phyloP scores from a whole-genome alignment of 305 asterid species.

The Withania somnifera region DNA sequence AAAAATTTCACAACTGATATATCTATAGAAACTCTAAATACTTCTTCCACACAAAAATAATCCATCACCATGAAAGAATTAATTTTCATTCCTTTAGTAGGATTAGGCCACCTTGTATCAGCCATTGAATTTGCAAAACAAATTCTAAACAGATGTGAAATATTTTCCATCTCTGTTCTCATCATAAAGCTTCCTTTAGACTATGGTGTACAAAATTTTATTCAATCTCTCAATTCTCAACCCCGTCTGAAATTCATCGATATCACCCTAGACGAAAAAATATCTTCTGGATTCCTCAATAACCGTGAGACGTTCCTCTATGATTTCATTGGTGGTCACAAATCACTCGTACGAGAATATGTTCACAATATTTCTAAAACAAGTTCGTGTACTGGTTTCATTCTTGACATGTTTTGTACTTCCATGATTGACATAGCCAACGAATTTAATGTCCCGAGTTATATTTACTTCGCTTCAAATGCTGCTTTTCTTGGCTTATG shows the following conservation, averaged over 20 bases:
- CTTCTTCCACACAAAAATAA: neutral
- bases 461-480: conserved; percentile 14
- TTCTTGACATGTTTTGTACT: conserved; percentile 41
- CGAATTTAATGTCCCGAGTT: conserved; percentile 23
- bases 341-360: neutral
- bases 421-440: conserved; percentile 34
- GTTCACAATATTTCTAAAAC: neutral
- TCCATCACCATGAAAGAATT: conserved; percentile 9
- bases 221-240: conserved; percentile 1
- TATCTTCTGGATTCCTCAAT: neutral
- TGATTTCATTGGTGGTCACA: neutral
- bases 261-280: neutral
- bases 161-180: conserved; percentile 28
- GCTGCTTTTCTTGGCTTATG: conserved; percentile 25
- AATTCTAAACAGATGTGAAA: conserved; percentile 11
- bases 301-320: neutral
- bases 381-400: conserved; percentile 16
- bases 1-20: neutral
- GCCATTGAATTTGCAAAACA: conserved; percentile 37
- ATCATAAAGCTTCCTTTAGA: conserved; percentile 15
- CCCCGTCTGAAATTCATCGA: neutral
- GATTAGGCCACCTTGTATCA: conserved; percentile 35
- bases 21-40: too few relatives aligned
- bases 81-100: conserved; percentile 46
- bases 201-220: neutral